A percentile compares a stretch with the other conserved stretches of the same genome.
phyloP scores from a whole-genome alignment of 176 grass and related monocot genomes.

The Triticum turgidum region DNA sequence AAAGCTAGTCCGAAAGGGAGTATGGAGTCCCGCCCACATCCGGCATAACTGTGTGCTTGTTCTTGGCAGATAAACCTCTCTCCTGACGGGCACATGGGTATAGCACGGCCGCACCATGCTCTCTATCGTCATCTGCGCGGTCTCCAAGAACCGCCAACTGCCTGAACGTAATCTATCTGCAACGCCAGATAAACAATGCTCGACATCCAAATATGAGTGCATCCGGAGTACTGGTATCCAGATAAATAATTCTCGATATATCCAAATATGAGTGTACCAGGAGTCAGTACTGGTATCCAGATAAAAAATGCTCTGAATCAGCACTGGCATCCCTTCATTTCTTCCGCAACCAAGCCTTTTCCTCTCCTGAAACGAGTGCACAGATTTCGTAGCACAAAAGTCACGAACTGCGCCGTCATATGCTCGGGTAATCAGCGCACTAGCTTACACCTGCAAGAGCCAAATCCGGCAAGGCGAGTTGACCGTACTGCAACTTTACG shows the following conservation, averaged over 20 bases:
- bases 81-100: background rate
- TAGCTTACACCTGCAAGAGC: background rate
- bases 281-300: no score
- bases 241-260: no score
- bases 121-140: background rate
- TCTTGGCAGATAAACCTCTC: background rate
- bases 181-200: no score
- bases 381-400: no score
- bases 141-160: background rate
- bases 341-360: no score
- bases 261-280: no score
- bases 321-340: no score
- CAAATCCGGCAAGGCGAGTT: background rate
- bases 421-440: background rate
- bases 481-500: background rate
- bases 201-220: no score
- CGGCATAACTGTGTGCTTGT: background rate
- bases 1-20: background rate
- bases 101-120: background rate
- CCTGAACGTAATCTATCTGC: background rate
- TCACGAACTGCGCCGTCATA: background rate
- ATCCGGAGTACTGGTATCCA: no score
- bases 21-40: background rate
- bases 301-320: no score
- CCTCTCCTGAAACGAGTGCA: no score